phyloP scores from a whole-genome alignment of 2,329 filamentous ascomycete species.

The Fusarium sambucinum region DNA sequence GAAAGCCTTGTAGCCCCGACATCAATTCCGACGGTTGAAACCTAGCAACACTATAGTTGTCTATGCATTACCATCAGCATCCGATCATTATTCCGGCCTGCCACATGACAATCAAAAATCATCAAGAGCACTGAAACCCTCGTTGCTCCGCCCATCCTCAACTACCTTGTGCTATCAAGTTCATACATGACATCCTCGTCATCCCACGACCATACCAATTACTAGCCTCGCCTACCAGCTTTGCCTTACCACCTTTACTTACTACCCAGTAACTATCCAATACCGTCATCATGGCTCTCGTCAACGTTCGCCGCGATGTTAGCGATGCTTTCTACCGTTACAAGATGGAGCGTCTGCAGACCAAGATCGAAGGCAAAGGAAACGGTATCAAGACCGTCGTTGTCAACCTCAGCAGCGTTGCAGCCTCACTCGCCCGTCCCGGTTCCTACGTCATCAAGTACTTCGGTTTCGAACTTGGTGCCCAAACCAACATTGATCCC shows the following conservation, averaged over 20 bases:
- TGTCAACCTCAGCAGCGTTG: constrained; percentile 95
- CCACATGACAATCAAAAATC: constrained; percentile 68
- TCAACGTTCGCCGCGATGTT: constrained; percentile 99
- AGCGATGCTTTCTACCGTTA: constrained; percentile 99
- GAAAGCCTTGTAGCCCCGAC: constrained; percentile 91
- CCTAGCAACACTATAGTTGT: constrained; percentile 57
- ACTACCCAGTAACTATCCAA: constrained; percentile 35
- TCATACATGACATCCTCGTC: constrained; percentile 57
- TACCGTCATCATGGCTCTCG: constrained; percentile 86
- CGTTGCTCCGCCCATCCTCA: constrained; percentile 57
- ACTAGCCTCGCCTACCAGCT: constrained; percentile 36
- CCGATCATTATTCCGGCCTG: constrained; percentile 62
- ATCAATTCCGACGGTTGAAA: constrained; percentile 93
- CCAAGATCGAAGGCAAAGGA: constrained; percentile 99
- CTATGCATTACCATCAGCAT: constrained; percentile 68
- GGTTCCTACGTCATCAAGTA: constrained; percentile 99
- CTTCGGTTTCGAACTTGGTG: constrained; percentile 98
- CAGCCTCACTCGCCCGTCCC: constrained; percentile 89
- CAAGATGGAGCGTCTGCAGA: constrained; percentile 99
- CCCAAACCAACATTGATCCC: constrained; percentile 97
- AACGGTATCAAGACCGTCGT: constrained; percentile 99
- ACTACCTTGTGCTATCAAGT: constrained; percentile 49
- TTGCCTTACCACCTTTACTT: constrained; percentile 36
- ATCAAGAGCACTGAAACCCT: constrained; percentile 66
- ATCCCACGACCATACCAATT: constrained; percentile 34